These are phyloP conservation scores for Botryotinia narcissicola DNA, from an alignment of 2,329 filamentous ascomycete species.

Conservation along the genomic window DNA sequence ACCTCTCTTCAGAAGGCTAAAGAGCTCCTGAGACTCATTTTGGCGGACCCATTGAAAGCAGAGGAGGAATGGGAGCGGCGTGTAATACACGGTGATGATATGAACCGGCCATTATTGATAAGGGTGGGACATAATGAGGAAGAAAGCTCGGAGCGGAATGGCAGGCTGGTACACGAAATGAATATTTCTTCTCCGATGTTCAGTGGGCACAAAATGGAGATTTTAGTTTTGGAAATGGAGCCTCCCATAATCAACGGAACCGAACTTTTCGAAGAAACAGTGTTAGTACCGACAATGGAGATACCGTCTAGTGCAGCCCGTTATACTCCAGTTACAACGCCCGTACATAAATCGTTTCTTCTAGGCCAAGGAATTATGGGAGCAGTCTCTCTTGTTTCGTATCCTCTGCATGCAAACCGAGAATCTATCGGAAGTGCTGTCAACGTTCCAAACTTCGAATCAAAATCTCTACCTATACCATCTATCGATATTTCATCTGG, in stretches of 20 bases:
- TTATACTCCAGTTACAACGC: constrained; percentile 68
- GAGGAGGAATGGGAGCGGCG: constrained; percentile 66
- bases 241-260: constrained; percentile 45
- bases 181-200: constrained; percentile 61
- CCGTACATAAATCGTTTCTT: constrained; percentile 78
- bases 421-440: constrained; percentile 55
- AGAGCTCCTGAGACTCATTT: constrained; percentile 64
- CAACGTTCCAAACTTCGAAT: constrained; percentile 48
- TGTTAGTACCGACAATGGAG: constrained; percentile 74
- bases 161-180: constrained; percentile 56
- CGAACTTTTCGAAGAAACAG: constrained; percentile 56
- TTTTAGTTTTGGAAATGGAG: constrained; percentile 56
- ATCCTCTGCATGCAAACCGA: constrained; percentile 40
- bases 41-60: constrained; percentile 66
- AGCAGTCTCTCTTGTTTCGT: constrained; percentile 52
- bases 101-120: constrained; percentile 59
- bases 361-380: constrained; percentile 71
- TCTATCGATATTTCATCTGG: constrained; percentile 64
- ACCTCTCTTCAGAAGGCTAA: constrained; percentile 51
- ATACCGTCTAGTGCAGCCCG: constrained; percentile 65
- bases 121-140: constrained; percentile 47
- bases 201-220: constrained; percentile 61
- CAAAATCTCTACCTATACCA: constrained; percentile 45
- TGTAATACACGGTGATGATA: constrained; percentile 46
- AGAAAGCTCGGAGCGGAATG: constrained; percentile 39